Conservation (phyloP, 352 stramenopile genomes). For the Globisporangium acanthophoron region DNA sequence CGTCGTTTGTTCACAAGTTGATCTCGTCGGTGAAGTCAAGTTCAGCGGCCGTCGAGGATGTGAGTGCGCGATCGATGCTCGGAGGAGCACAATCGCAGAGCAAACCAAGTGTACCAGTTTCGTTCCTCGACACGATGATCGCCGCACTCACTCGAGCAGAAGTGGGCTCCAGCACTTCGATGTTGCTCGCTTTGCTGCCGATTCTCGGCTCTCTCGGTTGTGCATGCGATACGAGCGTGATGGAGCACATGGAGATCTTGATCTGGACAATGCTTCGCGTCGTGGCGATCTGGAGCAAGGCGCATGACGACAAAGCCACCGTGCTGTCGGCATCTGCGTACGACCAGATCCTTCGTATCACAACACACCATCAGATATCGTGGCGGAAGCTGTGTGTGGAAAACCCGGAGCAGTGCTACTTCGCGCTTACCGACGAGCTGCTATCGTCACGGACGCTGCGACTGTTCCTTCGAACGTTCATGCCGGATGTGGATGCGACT, state of each 20-base stretch:
- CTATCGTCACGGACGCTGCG: constrained; percentile 30
- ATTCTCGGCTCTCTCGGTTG: constrained; percentile 35
- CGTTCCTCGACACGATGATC: constrained; percentile 34
- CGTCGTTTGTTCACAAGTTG: constrained; percentile 21
- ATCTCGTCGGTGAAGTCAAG: constrained; percentile 20
- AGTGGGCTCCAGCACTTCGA: constrained; percentile 19
- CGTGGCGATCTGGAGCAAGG: constrained; percentile 45
- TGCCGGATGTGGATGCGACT: constrained; percentile 32
- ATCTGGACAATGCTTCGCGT: constrained; percentile 49
- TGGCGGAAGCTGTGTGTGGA: constrained; percentile 54
- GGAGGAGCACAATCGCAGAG: neutral
- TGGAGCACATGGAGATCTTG: constrained; percentile 33
- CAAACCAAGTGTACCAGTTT: constrained; percentile 1
- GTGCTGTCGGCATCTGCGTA: constrained; percentile 25
- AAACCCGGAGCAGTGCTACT: constrained; percentile 50
- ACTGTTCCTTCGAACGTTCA: constrained; percentile 54
- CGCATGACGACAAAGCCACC: constrained; percentile 18
- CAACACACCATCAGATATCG: constrained; percentile 29
- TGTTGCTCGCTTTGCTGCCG: constrained; percentile 21
- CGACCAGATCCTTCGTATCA: constrained; percentile 51
- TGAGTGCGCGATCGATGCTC: neutral
- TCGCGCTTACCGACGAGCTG: constrained; percentile 49
- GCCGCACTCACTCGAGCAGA: constrained; percentile 23
- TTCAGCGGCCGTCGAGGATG: neutral
- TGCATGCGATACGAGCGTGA: constrained; percentile 24